Evolutionary conservation across 1,284 basidiomycete genomes (phyloP).

Genomic region (Apiotrichum brassicae): DNA sequence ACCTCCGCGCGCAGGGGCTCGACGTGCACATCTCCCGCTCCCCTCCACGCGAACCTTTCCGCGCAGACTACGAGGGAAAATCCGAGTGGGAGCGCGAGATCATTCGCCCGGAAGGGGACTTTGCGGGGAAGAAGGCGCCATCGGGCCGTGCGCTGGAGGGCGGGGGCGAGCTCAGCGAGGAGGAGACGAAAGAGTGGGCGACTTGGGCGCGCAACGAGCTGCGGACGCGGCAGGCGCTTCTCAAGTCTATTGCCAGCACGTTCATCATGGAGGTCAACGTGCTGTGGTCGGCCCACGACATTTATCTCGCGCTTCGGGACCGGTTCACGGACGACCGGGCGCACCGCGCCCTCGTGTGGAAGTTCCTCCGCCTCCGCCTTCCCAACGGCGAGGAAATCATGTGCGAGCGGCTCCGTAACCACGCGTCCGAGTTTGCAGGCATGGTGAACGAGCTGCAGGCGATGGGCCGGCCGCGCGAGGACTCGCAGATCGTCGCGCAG

Average conservation of each 20-base stretch:
- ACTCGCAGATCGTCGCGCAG: conserved; percentile 1
- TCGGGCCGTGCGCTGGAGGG: neutral
- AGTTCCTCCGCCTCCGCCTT: neutral
- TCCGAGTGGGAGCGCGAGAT: conserved; percentile 1
- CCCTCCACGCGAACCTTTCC: neutral
- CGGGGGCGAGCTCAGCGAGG: neutral
- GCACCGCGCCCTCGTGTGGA: conserved; percentile 2
- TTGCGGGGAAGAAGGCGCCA: conserved; percentile 1
- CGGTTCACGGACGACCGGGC: conserved; percentile 3
- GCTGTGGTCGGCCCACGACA: neutral
- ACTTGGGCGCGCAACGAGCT: conserved; percentile 2
- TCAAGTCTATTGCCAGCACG: neutral
- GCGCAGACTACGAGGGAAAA: neutral
- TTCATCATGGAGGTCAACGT: neutral
- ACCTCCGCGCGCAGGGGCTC: neutral
- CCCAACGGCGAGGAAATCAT: neutral
- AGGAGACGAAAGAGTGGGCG: neutral
- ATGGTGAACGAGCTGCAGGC: neutral
- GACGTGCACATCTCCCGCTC: neutral
- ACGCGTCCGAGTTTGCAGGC: neutral
- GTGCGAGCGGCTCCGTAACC: neutral
- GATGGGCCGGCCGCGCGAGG: conserved; percentile 1
- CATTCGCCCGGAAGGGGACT: neutral
- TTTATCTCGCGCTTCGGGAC: neutral
- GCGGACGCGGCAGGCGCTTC: neutral